Percentiles rank a stretch among this genome's conserved stretches.
Evolutionary conservation across 1,284 basidiomycete genomes (phyloP).

Genomic region (Ceratorhiza oryzae-sativae): DNA sequence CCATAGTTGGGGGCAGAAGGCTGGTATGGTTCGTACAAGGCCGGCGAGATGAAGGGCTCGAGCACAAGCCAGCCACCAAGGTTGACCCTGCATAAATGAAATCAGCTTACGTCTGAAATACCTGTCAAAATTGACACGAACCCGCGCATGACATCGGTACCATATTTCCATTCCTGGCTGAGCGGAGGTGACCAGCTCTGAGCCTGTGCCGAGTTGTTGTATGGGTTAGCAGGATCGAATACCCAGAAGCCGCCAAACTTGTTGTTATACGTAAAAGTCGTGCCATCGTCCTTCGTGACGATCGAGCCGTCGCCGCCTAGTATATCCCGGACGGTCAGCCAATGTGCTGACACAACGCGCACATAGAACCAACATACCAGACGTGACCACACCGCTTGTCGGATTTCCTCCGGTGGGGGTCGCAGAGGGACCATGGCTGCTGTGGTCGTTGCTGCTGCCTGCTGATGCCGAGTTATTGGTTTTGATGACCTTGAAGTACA

Average conservation of each 20-base stretch:
- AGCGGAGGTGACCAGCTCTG: slow-evolving; percentile 78
- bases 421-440: slow-evolving; percentile 17
- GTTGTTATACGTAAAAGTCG: slow-evolving; percentile 56
- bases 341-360: not conserved
- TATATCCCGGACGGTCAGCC: slow-evolving; percentile 55
- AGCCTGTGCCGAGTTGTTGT: slow-evolving; percentile 71
- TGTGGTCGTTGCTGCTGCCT: slow-evolving; percentile 39
- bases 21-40: slow-evolving; percentile 54
- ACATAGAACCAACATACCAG: slow-evolving; percentile 4
- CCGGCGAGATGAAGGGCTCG: slow-evolving; percentile 63
- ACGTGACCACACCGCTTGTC: slow-evolving; percentile 31
- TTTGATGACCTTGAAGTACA: slow-evolving; percentile 44
- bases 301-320: slow-evolving; percentile 55
- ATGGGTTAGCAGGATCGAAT: slow-evolving; percentile 73
- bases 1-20: slow-evolving; percentile 34
- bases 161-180: slow-evolving; percentile 74
- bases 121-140: slow-evolving; percentile 48
- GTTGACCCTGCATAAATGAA: slow-evolving; percentile 50
- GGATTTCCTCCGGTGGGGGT: slow-evolving; percentile 16
- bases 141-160: slow-evolving; percentile 70
- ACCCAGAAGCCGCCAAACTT: slow-evolving; percentile 56
- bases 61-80: slow-evolving; percentile 63
- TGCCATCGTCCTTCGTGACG: slow-evolving; percentile 53
- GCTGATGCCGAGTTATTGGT: slow-evolving; percentile 18
- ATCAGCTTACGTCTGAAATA: not conserved